phyloP scores from a whole-genome alignment of 495 filamentous ascomycete species.

The Paragyromitra xinjiangensis region DNA sequence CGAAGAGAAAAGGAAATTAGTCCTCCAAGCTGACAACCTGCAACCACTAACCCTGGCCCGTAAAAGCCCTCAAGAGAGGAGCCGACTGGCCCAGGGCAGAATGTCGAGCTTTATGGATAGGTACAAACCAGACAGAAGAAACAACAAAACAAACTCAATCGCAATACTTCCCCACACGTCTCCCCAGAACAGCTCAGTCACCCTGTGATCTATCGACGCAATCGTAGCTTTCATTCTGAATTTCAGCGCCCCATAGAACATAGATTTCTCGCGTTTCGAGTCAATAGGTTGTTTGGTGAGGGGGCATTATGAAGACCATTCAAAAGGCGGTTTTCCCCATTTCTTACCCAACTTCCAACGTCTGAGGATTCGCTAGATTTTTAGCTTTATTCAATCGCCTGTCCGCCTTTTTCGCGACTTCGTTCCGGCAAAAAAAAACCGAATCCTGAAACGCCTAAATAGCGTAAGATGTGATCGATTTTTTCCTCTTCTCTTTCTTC shows the following conservation, averaged over 20 bases:
- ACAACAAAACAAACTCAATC: conserved; percentile 31
- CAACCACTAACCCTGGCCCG: neutral
- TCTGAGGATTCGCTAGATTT: conserved; percentile 43
- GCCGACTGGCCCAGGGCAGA: neutral
- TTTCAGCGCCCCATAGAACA: conserved; percentile 32
- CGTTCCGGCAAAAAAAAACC: conserved; percentile 37
- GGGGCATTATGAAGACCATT: conserved; percentile 17
- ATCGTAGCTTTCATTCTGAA: conserved; percentile 36
- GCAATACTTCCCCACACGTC: conserved; percentile 28
- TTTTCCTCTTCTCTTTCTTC: conserved; percentile 41
- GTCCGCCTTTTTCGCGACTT: conserved; percentile 29
- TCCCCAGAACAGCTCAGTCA: neutral
- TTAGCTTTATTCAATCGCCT: conserved; percentile 43
- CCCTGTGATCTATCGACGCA: conserved; percentile 18
- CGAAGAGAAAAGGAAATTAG: conserved; percentile 11
- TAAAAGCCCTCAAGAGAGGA: neutral
- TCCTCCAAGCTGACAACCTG: neutral
- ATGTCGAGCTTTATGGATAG: conserved; percentile 17
- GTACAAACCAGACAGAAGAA: conserved; percentile 31
- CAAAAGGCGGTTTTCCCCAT: conserved; percentile 21
- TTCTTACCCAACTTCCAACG: conserved; percentile 25
- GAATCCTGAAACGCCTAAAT: conserved; percentile 39
- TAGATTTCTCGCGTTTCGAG: conserved; percentile 35
- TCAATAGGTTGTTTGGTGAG: conserved; percentile 26
- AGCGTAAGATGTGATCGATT: conserved; percentile 45